A percentile compares a stretch with the other conserved stretches of the same genome.
phyloP scores from a whole-genome alignment of 257 asterid genomes.

The Lavandula angustifolia region DNA sequence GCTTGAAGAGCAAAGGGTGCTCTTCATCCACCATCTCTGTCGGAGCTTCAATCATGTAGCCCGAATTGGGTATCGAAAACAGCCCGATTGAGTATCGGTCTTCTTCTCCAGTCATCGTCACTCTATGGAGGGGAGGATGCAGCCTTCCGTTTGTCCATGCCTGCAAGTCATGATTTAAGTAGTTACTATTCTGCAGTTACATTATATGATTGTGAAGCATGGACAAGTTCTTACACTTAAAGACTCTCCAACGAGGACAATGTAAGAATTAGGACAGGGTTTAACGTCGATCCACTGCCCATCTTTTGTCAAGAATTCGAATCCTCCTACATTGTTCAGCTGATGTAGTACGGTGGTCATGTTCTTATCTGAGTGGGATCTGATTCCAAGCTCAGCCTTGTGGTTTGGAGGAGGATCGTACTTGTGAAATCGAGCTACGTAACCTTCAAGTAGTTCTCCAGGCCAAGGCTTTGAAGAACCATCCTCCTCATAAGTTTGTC shows the following conservation, averaged over 20 bases:
- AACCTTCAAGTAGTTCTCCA: too few species aligned
- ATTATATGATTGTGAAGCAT: too few species aligned
- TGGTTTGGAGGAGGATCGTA: too few species aligned
- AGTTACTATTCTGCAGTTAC: too few species aligned
- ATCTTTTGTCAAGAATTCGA: slow-evolving; percentile 47
- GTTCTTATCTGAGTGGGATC: too few species aligned
- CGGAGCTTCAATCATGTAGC: slow-evolving; percentile 45
- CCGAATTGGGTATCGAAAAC: slow-evolving; percentile 37
- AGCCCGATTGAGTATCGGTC: slow-evolving; percentile 50
- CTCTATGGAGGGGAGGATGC: slow-evolving; percentile 48
- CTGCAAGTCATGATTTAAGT: slow-evolving; percentile 28
- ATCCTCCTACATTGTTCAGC: slow-evolving; percentile 39
- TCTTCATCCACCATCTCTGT: slow-evolving; percentile 53
- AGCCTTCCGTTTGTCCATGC: slow-evolving; percentile 70
- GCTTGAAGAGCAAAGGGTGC: slow-evolving; percentile 53
- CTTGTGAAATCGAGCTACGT: too few species aligned
- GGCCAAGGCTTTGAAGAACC: too few species aligned
- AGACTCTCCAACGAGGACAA: slow-evolving; percentile 56
- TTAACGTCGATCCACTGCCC: slow-evolving; percentile 50
- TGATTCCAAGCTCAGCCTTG: too few species aligned
- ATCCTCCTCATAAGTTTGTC: too few species aligned
- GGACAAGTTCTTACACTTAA: slow-evolving; percentile 34
- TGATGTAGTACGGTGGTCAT: too few species aligned
- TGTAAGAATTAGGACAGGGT: slow-evolving; percentile 44
- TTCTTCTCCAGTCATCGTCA: slow-evolving; percentile 49